Conservation (phyloP, 2,329 filamentous ascomycete genomes). For the Colletotrichum noveboracense region DNA sequence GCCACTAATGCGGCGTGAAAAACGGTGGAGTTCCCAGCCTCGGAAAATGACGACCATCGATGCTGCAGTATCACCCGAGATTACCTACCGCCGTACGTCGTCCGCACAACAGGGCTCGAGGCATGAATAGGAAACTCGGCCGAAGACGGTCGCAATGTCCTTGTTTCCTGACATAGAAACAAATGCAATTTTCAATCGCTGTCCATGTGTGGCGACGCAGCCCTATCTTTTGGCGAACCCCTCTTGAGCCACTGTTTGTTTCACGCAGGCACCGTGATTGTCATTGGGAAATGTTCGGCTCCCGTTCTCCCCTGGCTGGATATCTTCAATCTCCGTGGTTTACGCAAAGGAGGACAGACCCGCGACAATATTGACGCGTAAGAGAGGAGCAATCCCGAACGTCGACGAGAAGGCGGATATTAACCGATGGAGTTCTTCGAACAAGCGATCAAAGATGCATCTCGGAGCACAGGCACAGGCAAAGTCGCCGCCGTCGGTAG, state of each 20-base stretch:
- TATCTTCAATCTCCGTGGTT: constrained; percentile 4
- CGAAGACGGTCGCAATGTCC: neutral
- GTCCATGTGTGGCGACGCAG: constrained; percentile 26
- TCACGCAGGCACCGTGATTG: neutral
- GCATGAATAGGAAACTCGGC: neutral
- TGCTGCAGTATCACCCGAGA: constrained; percentile 24
- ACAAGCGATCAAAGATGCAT: neutral
- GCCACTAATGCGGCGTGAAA: neutral
- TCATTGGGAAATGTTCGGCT: neutral
- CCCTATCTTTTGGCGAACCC: constrained; percentile 23
- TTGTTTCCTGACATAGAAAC: constrained; percentile 7
- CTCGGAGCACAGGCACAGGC: neutral
- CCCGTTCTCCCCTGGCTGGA: neutral
- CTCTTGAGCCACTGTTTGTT: neutral
- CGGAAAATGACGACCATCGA: constrained; percentile 1
- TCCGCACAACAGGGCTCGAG: neutral
- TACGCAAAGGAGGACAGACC: neutral
- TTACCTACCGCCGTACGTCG: constrained; percentile 24
- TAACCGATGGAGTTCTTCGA: neutral
- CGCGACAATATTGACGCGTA: neutral
- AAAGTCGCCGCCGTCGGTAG: neutral
- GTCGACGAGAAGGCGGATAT: constrained; percentile 3
- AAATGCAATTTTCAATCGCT: neutral
- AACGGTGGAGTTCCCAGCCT: neutral
- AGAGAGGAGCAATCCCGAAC: neutral